Evolutionary conservation across 495 filamentous ascomycete species (phyloP).

Genomic region (Ascodesmis nigricans): DNA sequence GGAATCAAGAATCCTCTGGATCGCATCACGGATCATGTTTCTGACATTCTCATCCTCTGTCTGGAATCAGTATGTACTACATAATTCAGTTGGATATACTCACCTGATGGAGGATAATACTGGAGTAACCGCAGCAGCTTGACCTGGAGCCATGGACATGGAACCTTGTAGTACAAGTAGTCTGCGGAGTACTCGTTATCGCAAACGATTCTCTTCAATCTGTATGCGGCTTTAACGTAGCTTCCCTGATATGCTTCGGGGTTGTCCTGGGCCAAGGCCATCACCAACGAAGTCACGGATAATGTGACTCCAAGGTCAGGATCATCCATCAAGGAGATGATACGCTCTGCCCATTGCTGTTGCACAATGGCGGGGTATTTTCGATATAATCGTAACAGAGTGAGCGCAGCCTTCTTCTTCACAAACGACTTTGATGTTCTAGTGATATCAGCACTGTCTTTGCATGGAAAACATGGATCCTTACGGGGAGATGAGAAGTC

Average conservation of each 20-base stretch:
- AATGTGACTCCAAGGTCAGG: slow-evolving; percentile 81
- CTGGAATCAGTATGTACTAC: slow-evolving; percentile 2
- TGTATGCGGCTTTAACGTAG: slow-evolving; percentile 77
- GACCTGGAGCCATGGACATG: slow-evolving; percentile 95
- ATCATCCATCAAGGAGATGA: slow-evolving; percentile 97
- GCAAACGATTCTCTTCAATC: slow-evolving; percentile 70
- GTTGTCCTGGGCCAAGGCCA: slow-evolving; percentile 85
- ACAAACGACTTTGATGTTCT: slow-evolving; percentile 95
- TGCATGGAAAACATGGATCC: slow-evolving; percentile 21
- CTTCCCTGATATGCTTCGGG: slow-evolving; percentile 81
- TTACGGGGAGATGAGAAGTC: slow-evolving; percentile 85
- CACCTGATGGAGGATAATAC: slow-evolving; percentile 91
- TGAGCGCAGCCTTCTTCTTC: slow-evolving; percentile 97
- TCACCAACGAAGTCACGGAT: slow-evolving; percentile 88
- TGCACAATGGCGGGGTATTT: slow-evolving; percentile 86
- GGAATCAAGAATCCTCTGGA: slow-evolving; percentile 70
- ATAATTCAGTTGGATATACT: slow-evolving; percentile 10
- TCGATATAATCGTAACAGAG: slow-evolving; percentile 82
- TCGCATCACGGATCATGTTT: slow-evolving; percentile 73
- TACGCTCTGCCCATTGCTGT: slow-evolving; percentile 88
- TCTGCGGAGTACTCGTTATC: slow-evolving; percentile 71
- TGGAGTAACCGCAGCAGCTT: slow-evolving; percentile 80
- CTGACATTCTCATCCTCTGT: slow-evolving; percentile 81
- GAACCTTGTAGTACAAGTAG: slow-evolving; percentile 97
- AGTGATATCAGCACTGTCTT: background rate